phyloP scores from a whole-genome alignment of 208 protist genomes.

The Trypanosoma conorhini region DNA sequence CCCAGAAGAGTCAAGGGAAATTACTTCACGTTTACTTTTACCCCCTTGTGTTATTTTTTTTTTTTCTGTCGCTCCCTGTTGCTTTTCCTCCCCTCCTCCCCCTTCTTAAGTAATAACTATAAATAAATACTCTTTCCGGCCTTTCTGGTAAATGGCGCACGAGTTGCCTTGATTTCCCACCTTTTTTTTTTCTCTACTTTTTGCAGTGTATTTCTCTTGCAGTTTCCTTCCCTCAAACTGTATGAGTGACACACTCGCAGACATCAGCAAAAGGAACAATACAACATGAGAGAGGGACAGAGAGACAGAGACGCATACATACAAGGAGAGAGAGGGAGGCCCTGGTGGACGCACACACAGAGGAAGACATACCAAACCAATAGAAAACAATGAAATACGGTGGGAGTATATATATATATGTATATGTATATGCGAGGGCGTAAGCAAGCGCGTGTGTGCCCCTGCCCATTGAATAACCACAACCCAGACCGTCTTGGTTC shows the following conservation, averaged over 20 bases:
- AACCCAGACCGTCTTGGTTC: neutral
- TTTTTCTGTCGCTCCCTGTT: neutral
- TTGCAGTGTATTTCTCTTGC: too few species aligned
- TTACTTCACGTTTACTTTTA: neutral
- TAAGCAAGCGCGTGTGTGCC: neutral
- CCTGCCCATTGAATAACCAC: conserved; percentile 9
- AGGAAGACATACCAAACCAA: neutral
- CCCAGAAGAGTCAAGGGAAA: neutral
- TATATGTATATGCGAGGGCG: neutral
- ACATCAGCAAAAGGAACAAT: neutral
- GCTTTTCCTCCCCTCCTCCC: neutral
- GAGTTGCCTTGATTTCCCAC: neutral
- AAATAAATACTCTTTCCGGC: neutral
- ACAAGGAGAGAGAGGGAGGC: neutral
- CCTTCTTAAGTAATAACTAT: neutral
- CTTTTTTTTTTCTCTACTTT: too few species aligned
- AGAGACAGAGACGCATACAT: neutral
- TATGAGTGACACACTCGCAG: neutral
- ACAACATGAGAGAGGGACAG: neutral
- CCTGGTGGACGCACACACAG: too few species aligned
- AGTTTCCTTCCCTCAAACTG: neutral
- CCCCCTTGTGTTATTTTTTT: neutral
- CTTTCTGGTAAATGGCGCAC: neutral
- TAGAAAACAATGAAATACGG: neutral
- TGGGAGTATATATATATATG: neutral